Evolutionary conservation across 2,329 filamentous ascomycete genomes (phyloP), one percentile per base, ranked within the genome.

Genomic region (Fusarium piperis): DNA sequence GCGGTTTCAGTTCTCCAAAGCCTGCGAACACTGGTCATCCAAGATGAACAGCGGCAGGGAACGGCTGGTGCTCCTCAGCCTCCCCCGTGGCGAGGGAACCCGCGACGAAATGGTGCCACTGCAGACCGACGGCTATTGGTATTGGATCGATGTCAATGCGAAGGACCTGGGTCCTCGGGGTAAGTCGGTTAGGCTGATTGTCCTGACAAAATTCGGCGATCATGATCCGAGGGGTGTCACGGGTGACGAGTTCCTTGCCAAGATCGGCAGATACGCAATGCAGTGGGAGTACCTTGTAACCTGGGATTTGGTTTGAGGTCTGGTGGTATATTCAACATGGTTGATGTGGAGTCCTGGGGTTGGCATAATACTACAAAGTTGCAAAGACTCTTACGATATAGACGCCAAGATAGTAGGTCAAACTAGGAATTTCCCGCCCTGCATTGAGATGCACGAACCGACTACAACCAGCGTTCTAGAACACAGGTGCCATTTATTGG

Each of bases 21-120:
- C 92, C 12, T 98, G 95, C 79, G 88, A 90, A 76, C 95, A 98
- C 79, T 97, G 93, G 93, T 90, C 90, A 46, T 85, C 91, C n/a
- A 87, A 91, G 71, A 87, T 86, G 67, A 87, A 93, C 70, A 93
- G 92, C 60, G 92, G 91, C 1, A 88, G 87, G 66, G 87, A 90
- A 48, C 93, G 91, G 64, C 83, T 94, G 48, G 90, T 95, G 76
- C 82, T 96, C 62, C 83, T 97, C 18, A 86, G 87, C 62, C 87
- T 94, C 30, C 85, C 91, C 28, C 92, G 90, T 0, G 74, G 86
- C 4, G 90, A 94, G 73, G 93, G 93, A 0, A 83, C 88, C 9
- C 89, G 91, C 57, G 88, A 92, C 11, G 90, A 94, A 46, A 86
- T 89, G 61, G 82, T 95, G 2, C 89, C 93, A 0, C 89, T 97